Evolutionary conservation across 2,329 filamentous ascomycete species (phyloP).

Genomic region (Colletotrichum filicis): DNA sequence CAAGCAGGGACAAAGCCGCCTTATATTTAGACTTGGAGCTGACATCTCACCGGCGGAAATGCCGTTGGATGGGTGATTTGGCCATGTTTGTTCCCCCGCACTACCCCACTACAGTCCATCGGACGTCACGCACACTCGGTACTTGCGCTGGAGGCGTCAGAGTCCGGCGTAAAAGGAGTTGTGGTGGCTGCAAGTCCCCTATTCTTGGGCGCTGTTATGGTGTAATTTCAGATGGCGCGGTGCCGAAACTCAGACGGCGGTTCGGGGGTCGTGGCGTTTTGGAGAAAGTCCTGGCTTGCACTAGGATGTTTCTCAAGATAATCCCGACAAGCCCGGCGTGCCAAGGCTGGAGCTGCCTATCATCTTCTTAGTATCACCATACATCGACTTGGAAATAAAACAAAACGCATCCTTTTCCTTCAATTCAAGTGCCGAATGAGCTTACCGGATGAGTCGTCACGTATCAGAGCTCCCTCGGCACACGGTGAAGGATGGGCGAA

Average conservation of each 20-base stretch:
- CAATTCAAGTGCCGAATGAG: background rate
- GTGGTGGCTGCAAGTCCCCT: background rate
- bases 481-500: background rate
- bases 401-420: background rate
- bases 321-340: conserved; percentile 4
- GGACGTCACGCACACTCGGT: conserved; percentile 28
- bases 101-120: conserved; percentile 34
- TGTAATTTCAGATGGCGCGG: conserved; percentile 10
- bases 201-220: background rate
- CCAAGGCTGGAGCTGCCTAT: background rate
- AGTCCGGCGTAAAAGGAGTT: conserved; percentile 14
- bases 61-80: conserved; percentile 11
- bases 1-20: background rate
- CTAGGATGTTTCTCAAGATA: background rate
- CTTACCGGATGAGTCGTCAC: background rate
- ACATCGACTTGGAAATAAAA: background rate
- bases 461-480: background rate
- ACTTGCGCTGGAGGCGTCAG: conserved; percentile 15
- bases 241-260: conserved; percentile 30
- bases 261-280: conserved; percentile 19
- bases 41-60: background rate
- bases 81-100: conserved; percentile 29
- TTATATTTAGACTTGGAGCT: background rate
- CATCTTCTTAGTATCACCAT: background rate
- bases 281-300: background rate